Evolutionary conservation across 2,329 filamentous ascomycete genomes (phyloP).

Genomic region (Colletotrichum tanaceti): DNA sequence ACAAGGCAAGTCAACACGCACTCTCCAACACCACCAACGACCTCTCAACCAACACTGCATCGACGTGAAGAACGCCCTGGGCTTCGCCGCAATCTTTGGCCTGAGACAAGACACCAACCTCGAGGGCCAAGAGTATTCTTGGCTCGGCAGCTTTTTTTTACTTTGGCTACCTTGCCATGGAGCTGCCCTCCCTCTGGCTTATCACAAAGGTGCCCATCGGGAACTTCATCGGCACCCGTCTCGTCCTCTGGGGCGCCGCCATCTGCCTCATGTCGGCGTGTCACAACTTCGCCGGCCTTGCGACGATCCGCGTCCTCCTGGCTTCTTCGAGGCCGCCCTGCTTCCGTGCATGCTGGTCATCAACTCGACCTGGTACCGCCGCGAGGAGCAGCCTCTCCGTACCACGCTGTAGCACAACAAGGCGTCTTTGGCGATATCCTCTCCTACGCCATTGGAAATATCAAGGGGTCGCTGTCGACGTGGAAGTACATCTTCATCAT

Average conservation of each 20-base stretch:
- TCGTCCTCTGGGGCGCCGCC: conserved; percentile 56
- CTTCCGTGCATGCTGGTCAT: conserved; percentile 62
- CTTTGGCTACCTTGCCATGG: conserved; percentile 70
- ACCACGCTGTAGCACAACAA: conserved; percentile 72
- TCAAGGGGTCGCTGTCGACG: conserved; percentile 43
- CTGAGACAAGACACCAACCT: conserved; percentile 62
- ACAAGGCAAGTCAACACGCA: conserved; percentile 28
- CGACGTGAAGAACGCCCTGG: conserved; percentile 31
- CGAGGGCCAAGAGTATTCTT: conserved; percentile 65
- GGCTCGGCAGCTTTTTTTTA: conserved; percentile 67
- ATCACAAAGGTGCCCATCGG: conserved; percentile 58
- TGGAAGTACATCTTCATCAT: conserved; percentile 67
- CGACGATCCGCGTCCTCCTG: conserved; percentile 42
- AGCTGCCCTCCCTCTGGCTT: conserved; percentile 67
- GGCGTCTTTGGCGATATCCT: conserved; percentile 62
- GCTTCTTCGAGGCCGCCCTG: conserved; percentile 45
- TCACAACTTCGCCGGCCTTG: conserved; percentile 43
- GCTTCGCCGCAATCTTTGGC: conserved; percentile 66
- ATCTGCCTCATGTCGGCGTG: conserved; percentile 51
- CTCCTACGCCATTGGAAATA: conserved; percentile 55
- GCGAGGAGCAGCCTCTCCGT: conserved; percentile 70
- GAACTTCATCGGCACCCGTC: conserved; percentile 38
- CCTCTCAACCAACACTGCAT: conserved; percentile 4
- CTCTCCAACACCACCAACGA: neutral
- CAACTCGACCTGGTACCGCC: conserved; percentile 60